A percentile compares a stretch with the other conserved stretches of the same genome.
Evolutionary conservation across 192 early-diverging fungal genomes (phyloP).

Genomic region (Coemansia sp.): DNA sequence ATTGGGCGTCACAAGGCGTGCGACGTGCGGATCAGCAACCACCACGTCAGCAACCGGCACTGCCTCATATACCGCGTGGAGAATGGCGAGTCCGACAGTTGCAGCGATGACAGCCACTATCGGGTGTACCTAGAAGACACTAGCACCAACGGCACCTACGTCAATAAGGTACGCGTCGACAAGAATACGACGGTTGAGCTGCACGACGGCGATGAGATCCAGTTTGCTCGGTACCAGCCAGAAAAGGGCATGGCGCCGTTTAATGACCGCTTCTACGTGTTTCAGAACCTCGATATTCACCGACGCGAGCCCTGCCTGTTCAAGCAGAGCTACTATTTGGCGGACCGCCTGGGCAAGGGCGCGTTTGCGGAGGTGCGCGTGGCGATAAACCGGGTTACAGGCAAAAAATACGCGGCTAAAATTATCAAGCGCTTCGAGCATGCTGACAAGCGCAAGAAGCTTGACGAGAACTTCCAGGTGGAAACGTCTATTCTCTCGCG

Average conservation of each 20-base stretch:
- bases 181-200: conserved; percentile 56
- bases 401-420: conserved; percentile 69
- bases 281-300: conserved; percentile 45
- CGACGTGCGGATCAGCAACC: conserved; percentile 50
- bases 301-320: conserved; percentile 43
- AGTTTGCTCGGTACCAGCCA: conserved; percentile 56
- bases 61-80: conserved; percentile 54
- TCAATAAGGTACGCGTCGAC: conserved; percentile 60
- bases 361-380: conserved; percentile 69
- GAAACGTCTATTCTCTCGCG: conserved; percentile 54
- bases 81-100: conserved; percentile 4
- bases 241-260: conserved; percentile 44
- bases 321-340: conserved; percentile 46
- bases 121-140: conserved; percentile 51
- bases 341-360: conserved; percentile 45
- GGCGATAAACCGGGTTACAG: conserved; percentile 63
- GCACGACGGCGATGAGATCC: conserved; percentile 61
- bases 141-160: conserved; percentile 71
- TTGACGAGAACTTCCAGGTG: conserved; percentile 47
- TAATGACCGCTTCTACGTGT: conserved; percentile 47
- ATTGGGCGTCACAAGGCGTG: conserved; percentile 55
- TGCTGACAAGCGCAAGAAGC: conserved; percentile 38
- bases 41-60: conserved; percentile 56
- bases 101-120: conserved; percentile 3
- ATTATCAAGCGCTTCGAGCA: conserved; percentile 57